A percentile compares a stretch with the other conserved stretches of the same genome.
These are phyloP conservation scores for Ceratocystis colombiana DNA, from an alignment of 2,329 filamentous ascomycete species.

Conservation along the genomic window DNA sequence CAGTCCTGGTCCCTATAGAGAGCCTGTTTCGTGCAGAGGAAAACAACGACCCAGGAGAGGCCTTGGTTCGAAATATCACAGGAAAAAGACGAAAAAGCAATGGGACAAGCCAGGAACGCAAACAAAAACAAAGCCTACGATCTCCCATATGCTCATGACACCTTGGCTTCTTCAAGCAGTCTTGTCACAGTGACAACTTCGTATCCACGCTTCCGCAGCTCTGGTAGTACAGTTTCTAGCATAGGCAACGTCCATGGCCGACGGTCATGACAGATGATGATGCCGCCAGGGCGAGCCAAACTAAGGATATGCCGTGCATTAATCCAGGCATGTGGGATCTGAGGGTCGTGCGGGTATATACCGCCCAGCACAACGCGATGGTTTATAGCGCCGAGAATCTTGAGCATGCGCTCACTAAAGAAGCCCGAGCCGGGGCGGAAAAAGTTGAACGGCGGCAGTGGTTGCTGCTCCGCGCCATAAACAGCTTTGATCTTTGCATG, in stretches of 20 bases:
- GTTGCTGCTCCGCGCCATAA: constrained; percentile 41
- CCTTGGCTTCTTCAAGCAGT: constrained; percentile 40
- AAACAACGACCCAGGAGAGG: not conserved
- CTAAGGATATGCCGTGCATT: constrained; percentile 74
- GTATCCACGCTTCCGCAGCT: constrained; percentile 60
- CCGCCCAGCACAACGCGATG: constrained; percentile 69
- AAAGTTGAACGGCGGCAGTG: constrained; percentile 47
- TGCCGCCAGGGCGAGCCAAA: constrained; percentile 64
- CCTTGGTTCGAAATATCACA: not conserved
- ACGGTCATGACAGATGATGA: constrained; percentile 80
- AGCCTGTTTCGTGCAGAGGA: not conserved
- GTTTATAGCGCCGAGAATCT: constrained; percentile 48
- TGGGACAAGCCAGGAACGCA: not conserved
- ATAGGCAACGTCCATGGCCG: constrained; percentile 75
- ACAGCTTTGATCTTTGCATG: constrained; percentile 49
- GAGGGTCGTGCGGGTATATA: constrained; percentile 87
- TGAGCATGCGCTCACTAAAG: constrained; percentile 62
- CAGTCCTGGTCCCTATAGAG: not conserved
- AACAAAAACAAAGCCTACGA: not conserved
- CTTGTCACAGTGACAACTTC: constrained; percentile 60
- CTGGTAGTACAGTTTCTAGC: constrained; percentile 61
- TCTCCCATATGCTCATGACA: not conserved
- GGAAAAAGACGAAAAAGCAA: not conserved
- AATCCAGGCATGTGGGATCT: constrained; percentile 56
- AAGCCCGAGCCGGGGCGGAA: constrained; percentile 80